These are phyloP conservation scores for Solanum virginianum DNA, from an alignment of 257 asterid genomes.

Conservation along the genomic window DNA sequence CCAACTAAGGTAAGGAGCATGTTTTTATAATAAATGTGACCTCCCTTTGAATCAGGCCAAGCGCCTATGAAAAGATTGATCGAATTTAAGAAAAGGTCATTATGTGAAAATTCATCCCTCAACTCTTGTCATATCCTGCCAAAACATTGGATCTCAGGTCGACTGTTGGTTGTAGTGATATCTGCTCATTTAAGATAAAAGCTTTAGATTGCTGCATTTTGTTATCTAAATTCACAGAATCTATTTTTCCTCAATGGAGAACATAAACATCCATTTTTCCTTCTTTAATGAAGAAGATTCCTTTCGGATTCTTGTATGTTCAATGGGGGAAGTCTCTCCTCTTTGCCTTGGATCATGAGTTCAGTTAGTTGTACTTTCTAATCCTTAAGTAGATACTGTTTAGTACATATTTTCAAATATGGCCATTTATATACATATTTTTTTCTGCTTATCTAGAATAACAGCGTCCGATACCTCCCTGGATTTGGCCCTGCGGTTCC, in stretches of 20 bases:
- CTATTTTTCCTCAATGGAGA: neutral
- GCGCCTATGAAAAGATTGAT: neutral
- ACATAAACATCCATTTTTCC: neutral
- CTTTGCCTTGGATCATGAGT: neutral
- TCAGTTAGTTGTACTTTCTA: neutral
- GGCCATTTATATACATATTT: neutral
- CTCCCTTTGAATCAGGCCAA: neutral
- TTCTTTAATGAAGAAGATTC: neutral
- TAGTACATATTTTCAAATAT: neutral
- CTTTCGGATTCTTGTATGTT: neutral
- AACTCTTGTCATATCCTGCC: neutral
- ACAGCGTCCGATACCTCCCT: slow-evolving; percentile 72
- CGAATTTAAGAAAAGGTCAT: neutral
- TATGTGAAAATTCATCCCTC: neutral
- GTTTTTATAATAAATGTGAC: no score
- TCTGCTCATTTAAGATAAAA: neutral
- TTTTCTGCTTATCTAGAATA: slow-evolving; percentile 30
- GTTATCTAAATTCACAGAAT: neutral
- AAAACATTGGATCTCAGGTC: neutral
- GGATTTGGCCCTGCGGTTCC: slow-evolving; percentile 88
- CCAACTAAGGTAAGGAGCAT: no score
- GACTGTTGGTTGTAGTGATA: neutral
- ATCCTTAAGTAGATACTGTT: neutral
- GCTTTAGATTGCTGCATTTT: neutral
- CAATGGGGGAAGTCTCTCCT: neutral